Evolutionary conservation across 169 alveolate species (phyloP).

Genomic region (Plasmodium sp.): DNA sequence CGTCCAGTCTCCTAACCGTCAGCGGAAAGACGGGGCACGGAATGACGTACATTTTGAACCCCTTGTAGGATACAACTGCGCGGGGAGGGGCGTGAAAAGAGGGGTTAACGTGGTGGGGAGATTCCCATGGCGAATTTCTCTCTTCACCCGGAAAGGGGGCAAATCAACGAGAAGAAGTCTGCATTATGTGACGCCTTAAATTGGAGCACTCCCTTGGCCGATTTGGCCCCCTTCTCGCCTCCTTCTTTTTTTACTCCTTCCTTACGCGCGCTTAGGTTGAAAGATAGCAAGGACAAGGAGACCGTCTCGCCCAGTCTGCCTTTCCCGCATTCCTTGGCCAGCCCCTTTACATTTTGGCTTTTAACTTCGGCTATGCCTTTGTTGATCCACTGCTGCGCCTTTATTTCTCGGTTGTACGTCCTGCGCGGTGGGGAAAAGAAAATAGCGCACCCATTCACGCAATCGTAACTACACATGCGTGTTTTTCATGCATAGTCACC

Average conservation of each 20-base stretch:
- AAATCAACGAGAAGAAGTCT: neutral
- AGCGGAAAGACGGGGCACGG: slow-evolving; percentile 46
- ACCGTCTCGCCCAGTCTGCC: neutral
- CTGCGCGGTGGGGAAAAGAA: neutral
- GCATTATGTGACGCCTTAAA: neutral
- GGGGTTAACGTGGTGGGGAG: neutral
- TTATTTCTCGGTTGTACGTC: slow-evolving; percentile 35
- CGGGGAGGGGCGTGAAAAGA: neutral
- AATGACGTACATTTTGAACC: slow-evolving; percentile 64
- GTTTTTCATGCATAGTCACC: neutral
- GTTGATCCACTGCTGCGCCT: slow-evolving; percentile 69
- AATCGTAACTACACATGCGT: neutral
- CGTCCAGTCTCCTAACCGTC: neutral
- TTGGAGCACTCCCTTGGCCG: neutral
- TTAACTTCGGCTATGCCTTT: slow-evolving; percentile 62
- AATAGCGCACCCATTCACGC: neutral
- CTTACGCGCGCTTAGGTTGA: slow-evolving; percentile 49
- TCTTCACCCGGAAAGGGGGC: neutral
- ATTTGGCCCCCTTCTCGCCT: neutral
- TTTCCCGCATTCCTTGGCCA: neutral
- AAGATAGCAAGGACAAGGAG: slow-evolving; percentile 32
- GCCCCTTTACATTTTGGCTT: slow-evolving; percentile 4
- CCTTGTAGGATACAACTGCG: slow-evolving; percentile 54
- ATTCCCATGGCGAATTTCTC: neutral
- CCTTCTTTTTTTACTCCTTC: neutral